phyloP scores from a whole-genome alignment of 495 filamentous ascomycete genomes.

The Neurospora sp. region DNA sequence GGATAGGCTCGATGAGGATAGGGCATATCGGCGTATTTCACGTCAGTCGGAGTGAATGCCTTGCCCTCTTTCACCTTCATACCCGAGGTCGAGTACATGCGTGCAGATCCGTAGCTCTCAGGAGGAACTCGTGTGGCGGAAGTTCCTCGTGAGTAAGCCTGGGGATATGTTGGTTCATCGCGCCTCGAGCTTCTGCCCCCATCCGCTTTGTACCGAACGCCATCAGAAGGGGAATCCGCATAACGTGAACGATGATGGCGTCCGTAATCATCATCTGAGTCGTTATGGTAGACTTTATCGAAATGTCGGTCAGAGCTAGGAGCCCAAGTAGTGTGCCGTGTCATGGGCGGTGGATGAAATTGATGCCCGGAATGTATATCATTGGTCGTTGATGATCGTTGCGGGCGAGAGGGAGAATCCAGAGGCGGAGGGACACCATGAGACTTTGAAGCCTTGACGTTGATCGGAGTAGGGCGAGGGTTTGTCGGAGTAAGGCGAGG shows the following conservation, averaged over 20 bases:
- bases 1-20: conserved; percentile 2
- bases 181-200: background rate
- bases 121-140: background rate
- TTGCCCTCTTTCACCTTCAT: conserved; percentile 18
- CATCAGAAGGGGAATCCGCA: background rate
- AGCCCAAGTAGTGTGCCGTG: conserved; percentile 16
- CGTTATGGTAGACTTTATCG: conserved; percentile 10
- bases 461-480: conserved; percentile 18
- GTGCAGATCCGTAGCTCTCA: background rate
- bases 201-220: background rate
- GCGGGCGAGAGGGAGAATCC: conserved; percentile 22
- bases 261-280: conserved; percentile 21
- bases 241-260: conserved; percentile 7
- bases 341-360: conserved; percentile 9
- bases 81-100: background rate
- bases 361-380: conserved; percentile 1
- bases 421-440: background rate
- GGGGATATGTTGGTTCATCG: background rate
- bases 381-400: conserved; percentile 17
- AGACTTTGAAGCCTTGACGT: conserved; percentile 22
- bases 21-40: conserved; percentile 10
- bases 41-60: conserved; percentile 9
- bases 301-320: background rate
- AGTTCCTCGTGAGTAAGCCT: background rate
- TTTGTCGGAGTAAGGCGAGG: conserved; percentile 8